A percentile compares a stretch with the other conserved stretches of the same genome.
Conservation (phyloP, 1,284 basidiomycete species). For the Tranzscheliella williamsii region DNA sequence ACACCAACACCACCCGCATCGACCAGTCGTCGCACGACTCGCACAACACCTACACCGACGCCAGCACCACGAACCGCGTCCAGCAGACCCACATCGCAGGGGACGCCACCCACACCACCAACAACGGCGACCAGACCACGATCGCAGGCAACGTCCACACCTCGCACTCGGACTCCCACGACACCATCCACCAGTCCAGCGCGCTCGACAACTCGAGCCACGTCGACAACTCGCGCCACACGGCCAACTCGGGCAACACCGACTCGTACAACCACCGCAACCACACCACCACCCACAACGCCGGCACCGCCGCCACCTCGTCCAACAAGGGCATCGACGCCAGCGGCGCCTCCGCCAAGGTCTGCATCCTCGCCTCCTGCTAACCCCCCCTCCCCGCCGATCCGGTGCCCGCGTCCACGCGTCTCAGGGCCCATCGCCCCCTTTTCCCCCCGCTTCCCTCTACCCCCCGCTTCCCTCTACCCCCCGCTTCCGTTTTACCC, state of each 20-base stretch:
- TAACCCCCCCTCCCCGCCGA: background rate
- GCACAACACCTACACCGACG: conserved; percentile 10
- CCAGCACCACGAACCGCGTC: background rate
- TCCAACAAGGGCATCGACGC: background rate
- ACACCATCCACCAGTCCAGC: background rate
- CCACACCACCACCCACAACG: background rate
- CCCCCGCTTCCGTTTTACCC: too few relatives aligned
- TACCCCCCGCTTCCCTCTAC: too few relatives aligned
- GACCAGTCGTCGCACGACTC: conserved; percentile 11
- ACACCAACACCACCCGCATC: conserved; percentile 1
- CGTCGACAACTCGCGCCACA: background rate
- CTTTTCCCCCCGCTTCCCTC: too few relatives aligned
- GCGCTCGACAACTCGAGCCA: background rate
- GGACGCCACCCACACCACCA: background rate
- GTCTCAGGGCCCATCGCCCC: too few relatives aligned
- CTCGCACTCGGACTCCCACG: background rate
- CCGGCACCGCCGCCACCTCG: background rate
- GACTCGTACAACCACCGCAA: background rate
- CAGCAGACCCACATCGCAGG: background rate
- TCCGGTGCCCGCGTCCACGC: too few relatives aligned
- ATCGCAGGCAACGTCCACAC: background rate
- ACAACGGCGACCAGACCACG: background rate
- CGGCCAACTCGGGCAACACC: background rate
- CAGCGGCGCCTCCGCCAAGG: background rate
- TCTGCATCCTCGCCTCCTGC: background rate